Evolutionary conservation across 2,329 filamentous ascomycete species (phyloP).

Genomic region (Raffaelea albimanens): DNA sequence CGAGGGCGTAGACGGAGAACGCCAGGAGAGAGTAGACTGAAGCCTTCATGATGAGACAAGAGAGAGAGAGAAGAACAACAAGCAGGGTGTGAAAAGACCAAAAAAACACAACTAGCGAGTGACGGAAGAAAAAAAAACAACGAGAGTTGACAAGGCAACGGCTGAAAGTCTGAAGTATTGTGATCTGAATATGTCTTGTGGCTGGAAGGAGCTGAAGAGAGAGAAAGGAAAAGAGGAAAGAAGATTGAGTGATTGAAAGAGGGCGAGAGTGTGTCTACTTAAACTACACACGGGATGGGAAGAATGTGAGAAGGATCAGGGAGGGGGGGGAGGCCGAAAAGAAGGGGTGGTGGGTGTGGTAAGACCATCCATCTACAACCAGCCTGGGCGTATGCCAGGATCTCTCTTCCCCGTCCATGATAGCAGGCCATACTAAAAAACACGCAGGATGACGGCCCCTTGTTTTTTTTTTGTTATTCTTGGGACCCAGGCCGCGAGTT

Average conservation of each 20-base stretch:
- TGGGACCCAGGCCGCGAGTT: too few species aligned
- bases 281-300: too few species aligned
- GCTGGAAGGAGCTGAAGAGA: neutral
- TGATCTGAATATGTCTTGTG: neutral
- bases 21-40: slow-evolving; percentile 7
- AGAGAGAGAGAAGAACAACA: neutral
- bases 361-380: too few species aligned
- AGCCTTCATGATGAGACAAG: slow-evolving; percentile 9
- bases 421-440: too few species aligned
- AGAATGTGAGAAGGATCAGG: too few species aligned
- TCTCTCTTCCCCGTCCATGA: too few species aligned
- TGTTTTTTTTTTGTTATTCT: too few species aligned
- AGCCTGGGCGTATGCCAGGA: too few species aligned
- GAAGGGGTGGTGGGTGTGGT: too few species aligned
- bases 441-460: too few species aligned
- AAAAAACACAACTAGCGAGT: neutral
- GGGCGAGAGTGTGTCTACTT: slow-evolving; percentile 2
- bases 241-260: slow-evolving; percentile 8
- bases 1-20: slow-evolving; percentile 5
- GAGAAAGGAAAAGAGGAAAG: neutral
- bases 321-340: too few species aligned
- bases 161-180: neutral
- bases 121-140: neutral
- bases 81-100: neutral
- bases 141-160: neutral